phyloP scores from a whole-genome alignment of 1,139 yeast species.

The Pichia sp. region DNA sequence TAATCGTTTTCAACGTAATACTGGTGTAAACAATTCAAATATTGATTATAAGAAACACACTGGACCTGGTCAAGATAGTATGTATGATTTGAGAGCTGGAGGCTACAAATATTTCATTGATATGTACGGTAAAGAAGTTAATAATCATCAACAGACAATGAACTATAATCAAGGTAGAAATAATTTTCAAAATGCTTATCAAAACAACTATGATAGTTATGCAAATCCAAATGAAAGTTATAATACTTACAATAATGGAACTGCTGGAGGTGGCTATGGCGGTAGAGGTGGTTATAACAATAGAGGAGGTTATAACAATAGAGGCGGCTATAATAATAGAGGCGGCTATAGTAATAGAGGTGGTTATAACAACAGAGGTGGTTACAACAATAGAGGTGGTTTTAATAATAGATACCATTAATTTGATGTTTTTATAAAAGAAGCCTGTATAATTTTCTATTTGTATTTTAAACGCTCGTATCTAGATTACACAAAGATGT shows the following conservation, averaged over 20 bases:
- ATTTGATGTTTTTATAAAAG: not conserved
- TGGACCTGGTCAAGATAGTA: conserved; percentile 32
- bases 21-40: conserved; percentile 28
- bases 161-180: conserved; percentile 10
- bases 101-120: conserved; percentile 35
- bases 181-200: conserved; percentile 16
- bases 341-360: conserved; percentile 6
- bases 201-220: conserved; percentile 18
- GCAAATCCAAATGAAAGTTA: conserved; percentile 14
- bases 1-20: conserved; percentile 22
- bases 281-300: conserved; percentile 13
- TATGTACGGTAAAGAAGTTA: conserved; percentile 22
- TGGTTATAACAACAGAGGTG: not conserved
- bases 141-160: conserved; percentile 17
- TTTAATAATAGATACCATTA: not conserved
- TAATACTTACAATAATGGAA: conserved; percentile 10
- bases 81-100: conserved; percentile 34
- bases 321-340: conserved; percentile 7
- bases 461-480: not conserved
- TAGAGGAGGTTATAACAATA: conserved; percentile 1
- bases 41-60: conserved; percentile 31
- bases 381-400: not conserved
- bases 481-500: too few relatives aligned
- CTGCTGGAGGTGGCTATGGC: conserved; percentile 19
- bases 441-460: not conserved